Conservation (phyloP, 2,329 filamentous ascomycete genomes). For the Hypoxylon sp. region DNA sequence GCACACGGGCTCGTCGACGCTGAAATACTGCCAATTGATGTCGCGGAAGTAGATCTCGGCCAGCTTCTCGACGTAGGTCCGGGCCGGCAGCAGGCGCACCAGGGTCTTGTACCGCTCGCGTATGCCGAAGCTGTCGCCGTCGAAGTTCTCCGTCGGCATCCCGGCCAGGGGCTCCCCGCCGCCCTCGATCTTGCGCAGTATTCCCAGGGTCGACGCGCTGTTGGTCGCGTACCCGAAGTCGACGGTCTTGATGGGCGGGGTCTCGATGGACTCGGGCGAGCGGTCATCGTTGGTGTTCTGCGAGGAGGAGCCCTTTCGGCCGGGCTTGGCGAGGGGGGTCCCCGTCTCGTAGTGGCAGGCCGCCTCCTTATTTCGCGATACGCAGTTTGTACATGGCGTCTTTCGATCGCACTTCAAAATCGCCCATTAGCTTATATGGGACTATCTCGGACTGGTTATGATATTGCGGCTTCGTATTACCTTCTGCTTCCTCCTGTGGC, state of each 20-base stretch:
- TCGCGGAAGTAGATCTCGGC: conserved; percentile 66
- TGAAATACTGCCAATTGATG: conserved; percentile 70
- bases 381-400: conserved; percentile 70
- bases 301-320: conserved; percentile 46
- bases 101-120: conserved; percentile 69
- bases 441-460: conserved; percentile 12
- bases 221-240: conserved; percentile 66
- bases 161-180: conserved; percentile 53
- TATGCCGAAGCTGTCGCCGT: conserved; percentile 56
- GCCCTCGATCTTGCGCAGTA: conserved; percentile 67
- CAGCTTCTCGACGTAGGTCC: conserved; percentile 66
- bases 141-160: conserved; percentile 48
- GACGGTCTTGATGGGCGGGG: conserved; percentile 57
- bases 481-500: conserved; percentile 73
- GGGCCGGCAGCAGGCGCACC: conserved; percentile 68
- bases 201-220: conserved; percentile 63
- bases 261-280: conserved; percentile 46
- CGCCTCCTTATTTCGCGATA: conserved; percentile 65
- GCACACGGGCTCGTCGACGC: conserved; percentile 66
- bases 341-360: conserved; percentile 69
- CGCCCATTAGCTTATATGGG: conserved; percentile 22
- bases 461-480: conserved; percentile 39
- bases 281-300: conserved; percentile 39
- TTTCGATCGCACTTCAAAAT: conserved; percentile 66
- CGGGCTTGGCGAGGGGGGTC: conserved; percentile 57